Evolutionary conservation across 768 basidiomycete species (phyloP).

Genomic region (Leccinum aurantiacum): DNA sequence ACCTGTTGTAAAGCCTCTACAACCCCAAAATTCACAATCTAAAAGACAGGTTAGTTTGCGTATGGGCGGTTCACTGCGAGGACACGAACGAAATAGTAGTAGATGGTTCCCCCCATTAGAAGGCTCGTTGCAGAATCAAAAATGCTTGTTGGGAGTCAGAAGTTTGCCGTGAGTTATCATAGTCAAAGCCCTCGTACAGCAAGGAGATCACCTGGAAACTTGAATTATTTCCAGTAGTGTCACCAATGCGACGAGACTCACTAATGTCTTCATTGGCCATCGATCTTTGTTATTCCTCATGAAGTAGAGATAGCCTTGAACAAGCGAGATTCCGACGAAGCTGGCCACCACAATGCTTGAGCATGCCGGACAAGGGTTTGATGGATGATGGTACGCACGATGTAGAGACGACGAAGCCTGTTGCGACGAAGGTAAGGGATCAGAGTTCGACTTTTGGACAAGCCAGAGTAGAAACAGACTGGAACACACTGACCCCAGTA

Average conservation of each 20-base stretch:
- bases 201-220: constrained; percentile 12
- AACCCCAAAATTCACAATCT: constrained; percentile 17
- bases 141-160: constrained; percentile 12
- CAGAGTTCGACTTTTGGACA: neutral
- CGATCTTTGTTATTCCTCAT: constrained; percentile 14
- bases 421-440: neutral
- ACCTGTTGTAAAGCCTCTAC: constrained; percentile 5
- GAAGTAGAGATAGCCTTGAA: constrained; percentile 23
- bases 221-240: neutral
- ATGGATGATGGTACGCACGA: constrained; percentile 7
- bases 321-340: constrained; percentile 22
- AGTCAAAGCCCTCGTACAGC: constrained; percentile 10
- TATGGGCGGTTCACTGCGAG: neutral
- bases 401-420: constrained; percentile 19
- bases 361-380: neutral
- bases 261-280: constrained; percentile 15
- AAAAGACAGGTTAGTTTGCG: neutral
- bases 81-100: constrained; percentile 20
- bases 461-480: neutral
- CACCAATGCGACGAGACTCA: neutral
- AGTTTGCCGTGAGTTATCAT: neutral
- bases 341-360: constrained; percentile 4
- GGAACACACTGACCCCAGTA: constrained; percentile 15
- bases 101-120: constrained; percentile 19
- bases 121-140: constrained; percentile 19